These are phyloP conservation scores for Graphilbum fragrans DNA, from an alignment of 2,329 filamentous ascomycete genomes.

Conservation along the genomic window DNA sequence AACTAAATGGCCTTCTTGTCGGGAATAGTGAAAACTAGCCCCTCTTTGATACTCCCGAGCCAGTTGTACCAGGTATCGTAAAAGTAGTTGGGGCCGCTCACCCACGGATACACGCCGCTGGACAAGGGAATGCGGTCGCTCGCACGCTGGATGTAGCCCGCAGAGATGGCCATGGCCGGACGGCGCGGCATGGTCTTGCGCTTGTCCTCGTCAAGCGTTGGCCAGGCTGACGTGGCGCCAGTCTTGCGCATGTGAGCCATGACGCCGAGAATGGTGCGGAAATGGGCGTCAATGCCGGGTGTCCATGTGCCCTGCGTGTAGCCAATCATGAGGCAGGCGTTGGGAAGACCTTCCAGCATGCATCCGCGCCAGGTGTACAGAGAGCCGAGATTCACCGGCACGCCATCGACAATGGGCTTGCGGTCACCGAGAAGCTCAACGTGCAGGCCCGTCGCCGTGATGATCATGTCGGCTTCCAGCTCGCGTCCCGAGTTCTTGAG, in stretches of 20 bases:
- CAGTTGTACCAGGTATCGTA: conserved; percentile 17
- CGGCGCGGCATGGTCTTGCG: conserved; percentile 9
- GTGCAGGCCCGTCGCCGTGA: conserved; percentile 52
- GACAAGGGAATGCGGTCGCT: conserved; percentile 14
- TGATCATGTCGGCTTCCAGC: conserved; percentile 46
- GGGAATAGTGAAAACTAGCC: conserved; percentile 8
- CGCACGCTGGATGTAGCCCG: conserved; percentile 15
- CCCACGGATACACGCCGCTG: conserved; percentile 15
- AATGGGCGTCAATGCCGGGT: conserved; percentile 36
- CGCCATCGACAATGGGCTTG: conserved; percentile 36
- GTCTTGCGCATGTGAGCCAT: conserved; percentile 7
- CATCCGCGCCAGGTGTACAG: conserved; percentile 45
- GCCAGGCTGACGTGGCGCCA: conserved; percentile 12
- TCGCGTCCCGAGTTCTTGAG: conserved; percentile 26
- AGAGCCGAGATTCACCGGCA: conserved; percentile 25
- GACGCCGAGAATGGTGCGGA: conserved; percentile 9
- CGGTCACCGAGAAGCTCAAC: conserved; percentile 42
- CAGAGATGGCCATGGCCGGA: conserved; percentile 13
- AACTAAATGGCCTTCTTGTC: conserved; percentile 7
- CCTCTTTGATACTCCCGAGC: conserved; percentile 6
- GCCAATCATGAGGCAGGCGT: conserved; percentile 44
- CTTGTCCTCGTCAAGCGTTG: conserved; percentile 10
- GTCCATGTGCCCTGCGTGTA: conserved; percentile 53
- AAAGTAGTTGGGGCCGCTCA: conserved; percentile 13
- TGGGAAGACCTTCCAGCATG: conserved; percentile 53